Percentiles rank a stretch among this genome's conserved stretches.
Conservation (phyloP, 805 yeast species). For the Soucietia sequanensis region DNA sequence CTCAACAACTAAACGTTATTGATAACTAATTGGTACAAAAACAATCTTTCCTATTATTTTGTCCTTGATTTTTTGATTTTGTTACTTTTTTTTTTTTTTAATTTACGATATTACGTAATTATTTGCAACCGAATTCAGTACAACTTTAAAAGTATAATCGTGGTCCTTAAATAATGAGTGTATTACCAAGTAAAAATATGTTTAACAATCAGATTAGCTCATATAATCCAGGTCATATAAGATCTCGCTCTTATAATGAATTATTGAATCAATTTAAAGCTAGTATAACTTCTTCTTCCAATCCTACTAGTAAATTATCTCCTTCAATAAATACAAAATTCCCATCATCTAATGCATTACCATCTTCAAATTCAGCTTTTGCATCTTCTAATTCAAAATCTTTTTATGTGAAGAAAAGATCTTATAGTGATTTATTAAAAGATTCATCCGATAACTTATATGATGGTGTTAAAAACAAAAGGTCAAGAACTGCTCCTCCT, state of each 20-base stretch:
- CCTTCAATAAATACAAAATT: not conserved
- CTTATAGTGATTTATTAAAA: conserved; percentile 22
- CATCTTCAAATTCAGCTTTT: conserved; percentile 3
- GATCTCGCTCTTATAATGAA: conserved; percentile 36
- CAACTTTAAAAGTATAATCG: not conserved
- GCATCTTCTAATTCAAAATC: not conserved
- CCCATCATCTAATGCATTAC: conserved; percentile 1
- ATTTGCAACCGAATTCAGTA: not conserved
- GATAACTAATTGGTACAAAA: too few species aligned
- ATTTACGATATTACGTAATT: not conserved
- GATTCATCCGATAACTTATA: conserved; percentile 5
- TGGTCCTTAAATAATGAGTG: conserved; percentile 24
- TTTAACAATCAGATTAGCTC: conserved; percentile 29
- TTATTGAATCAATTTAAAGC: conserved; percentile 26
- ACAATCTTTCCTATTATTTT: too few species aligned
- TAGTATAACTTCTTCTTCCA: not conserved
- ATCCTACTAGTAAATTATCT: not conserved
- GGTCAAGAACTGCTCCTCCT: conserved; percentile 49
- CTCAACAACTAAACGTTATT: too few species aligned
- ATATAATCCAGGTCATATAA: conserved; percentile 27
- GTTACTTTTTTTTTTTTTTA: not conserved
- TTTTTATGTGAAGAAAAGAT: conserved; percentile 22
- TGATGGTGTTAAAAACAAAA: conserved; percentile 18
- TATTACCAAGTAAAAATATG: conserved; percentile 27
- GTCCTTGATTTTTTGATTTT: not conserved